Evolutionary conservation across 2,329 filamentous ascomycete species (phyloP).

Genomic region (Venturia pyrina): DNA sequence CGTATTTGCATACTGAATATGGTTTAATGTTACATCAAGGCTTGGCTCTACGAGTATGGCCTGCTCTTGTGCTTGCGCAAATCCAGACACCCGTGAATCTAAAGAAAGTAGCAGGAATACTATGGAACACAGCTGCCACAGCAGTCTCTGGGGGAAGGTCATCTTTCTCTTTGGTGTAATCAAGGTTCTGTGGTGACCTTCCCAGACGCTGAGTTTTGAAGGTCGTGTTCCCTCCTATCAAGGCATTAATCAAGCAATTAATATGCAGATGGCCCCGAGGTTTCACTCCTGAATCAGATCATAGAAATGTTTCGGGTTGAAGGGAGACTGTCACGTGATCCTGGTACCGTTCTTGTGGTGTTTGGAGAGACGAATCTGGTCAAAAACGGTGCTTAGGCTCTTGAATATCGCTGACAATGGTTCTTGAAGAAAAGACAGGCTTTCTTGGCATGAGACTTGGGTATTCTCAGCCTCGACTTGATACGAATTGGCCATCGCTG

Average conservation of each 20-base stretch:
- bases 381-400: too few relatives aligned
- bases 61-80: background rate
- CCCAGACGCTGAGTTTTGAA: background rate
- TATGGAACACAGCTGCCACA: background rate
- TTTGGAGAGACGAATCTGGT: background rate
- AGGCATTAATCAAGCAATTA: slow-evolving; percentile 3
- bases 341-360: background rate
- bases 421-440: too few relatives aligned
- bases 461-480: too few relatives aligned
- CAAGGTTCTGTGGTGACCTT: background rate
- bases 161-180: background rate
- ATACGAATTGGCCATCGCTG: too few relatives aligned
- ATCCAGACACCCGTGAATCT: background rate
- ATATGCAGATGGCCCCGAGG: background rate
- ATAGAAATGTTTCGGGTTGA: background rate
- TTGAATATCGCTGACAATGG: too few relatives aligned
- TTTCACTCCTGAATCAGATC: background rate
- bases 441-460: too few relatives aligned
- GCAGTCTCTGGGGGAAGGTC: background rate
- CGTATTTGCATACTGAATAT: background rate
- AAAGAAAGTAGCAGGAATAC: background rate
- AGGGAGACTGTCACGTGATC: background rate
- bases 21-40: slow-evolving; percentile 3
- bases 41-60: background rate
- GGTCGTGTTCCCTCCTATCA: background rate